These are phyloP conservation scores for Ballota nigra DNA, from an alignment of 257 asterid species.

Conservation along the genomic window DNA sequence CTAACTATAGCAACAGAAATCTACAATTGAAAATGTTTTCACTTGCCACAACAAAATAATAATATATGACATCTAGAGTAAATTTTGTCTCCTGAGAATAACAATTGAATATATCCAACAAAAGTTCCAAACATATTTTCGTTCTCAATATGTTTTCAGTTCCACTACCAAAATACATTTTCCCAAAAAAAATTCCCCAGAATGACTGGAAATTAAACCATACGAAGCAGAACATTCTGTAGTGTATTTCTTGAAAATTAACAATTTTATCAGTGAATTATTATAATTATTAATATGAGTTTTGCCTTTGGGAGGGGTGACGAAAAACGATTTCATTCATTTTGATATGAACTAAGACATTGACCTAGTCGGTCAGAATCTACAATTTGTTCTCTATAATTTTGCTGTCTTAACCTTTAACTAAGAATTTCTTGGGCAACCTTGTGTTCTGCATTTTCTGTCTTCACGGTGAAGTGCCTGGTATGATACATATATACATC, in stretches of 20 bases:
- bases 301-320: no score
- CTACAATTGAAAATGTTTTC: not conserved
- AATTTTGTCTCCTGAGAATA: not conserved
- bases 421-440: not conserved
- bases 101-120: not conserved
- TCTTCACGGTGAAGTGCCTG: not conserved
- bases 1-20: not conserved
- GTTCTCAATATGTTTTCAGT: not conserved
- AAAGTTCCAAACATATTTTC: not conserved
- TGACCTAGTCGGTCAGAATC: not conserved
- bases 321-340: no score
- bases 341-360: no score
- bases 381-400: not conserved
- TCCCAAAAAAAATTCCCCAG: not conserved
- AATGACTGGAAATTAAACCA: no score
- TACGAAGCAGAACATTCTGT: no score
- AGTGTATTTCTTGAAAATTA: no score
- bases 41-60: not conserved
- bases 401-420: not conserved
- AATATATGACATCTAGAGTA: not conserved
- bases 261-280: no score
- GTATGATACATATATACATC: not conserved
- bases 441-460: not conserved
- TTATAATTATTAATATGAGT: no score
- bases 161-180: not conserved